A percentile compares a stretch with the other conserved stretches of the same genome.
Evolutionary conservation across 1,284 basidiomycete species (phyloP).

Genomic region (Macrocybe sp.): DNA sequence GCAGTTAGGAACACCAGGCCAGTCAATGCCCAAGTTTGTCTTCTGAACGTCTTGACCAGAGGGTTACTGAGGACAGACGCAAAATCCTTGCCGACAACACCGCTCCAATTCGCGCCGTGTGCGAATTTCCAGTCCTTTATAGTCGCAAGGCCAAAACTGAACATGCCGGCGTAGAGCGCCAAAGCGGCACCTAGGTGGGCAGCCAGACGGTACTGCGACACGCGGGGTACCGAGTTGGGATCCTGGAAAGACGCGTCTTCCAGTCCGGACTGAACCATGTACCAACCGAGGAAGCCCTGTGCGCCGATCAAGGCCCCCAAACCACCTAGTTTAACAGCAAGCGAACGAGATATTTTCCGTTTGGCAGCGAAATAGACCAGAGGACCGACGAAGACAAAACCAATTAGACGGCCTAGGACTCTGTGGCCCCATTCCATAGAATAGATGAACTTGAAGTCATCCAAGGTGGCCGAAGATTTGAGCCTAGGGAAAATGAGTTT

Average conservation of each 20-base stretch:
- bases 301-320: conserved; percentile 82
- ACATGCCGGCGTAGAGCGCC: conserved; percentile 88
- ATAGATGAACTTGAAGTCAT: conserved; percentile 96
- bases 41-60: conserved; percentile 53
- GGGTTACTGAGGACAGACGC: conserved; percentile 50
- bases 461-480: conserved; percentile 82
- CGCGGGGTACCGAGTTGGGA: conserved; percentile 85
- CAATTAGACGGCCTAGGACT: conserved; percentile 88
- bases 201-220: conserved; percentile 95
- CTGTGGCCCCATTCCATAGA: conserved; percentile 99
- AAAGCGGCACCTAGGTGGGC: conserved; percentile 92
- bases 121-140: conserved; percentile 81
- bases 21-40: conserved; percentile 57
- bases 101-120: conserved; percentile 44
- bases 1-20: conserved; percentile 88
- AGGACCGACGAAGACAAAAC: conserved; percentile 76
- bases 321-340: conserved; percentile 62
- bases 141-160: conserved; percentile 76
- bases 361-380: conserved; percentile 74
- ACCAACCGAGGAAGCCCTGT: conserved; percentile 95
- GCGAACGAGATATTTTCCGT: conserved; percentile 58
- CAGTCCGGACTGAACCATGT: conserved; percentile 98
- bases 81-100: conserved; percentile 18
- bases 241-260: conserved; percentile 73
- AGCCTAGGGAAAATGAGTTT: conserved; percentile 43